Base-by-base conservation (phyloP, 2,329 filamentous ascomycete species). In the Cytospora mali region DNA sequence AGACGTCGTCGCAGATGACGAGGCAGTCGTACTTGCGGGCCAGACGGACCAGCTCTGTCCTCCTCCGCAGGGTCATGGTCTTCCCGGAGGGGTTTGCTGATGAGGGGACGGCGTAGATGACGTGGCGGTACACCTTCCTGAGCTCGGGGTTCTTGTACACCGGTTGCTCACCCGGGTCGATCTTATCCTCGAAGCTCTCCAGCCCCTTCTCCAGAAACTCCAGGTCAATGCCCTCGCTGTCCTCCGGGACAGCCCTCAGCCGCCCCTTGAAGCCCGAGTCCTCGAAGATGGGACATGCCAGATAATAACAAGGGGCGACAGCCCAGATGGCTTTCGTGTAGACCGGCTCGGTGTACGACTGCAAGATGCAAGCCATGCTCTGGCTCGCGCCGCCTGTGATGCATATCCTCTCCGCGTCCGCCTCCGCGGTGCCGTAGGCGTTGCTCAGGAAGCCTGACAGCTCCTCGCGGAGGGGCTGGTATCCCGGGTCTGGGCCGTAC, bases 1-100 rank as follows among this genome's bases (percentile, higher is more conserved):
- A 99, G 11, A 98, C 93, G 74, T 99, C 95, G 76, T 98, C 94
- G 55, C 86, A 86, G 29, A 97, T 82, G 61, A 97, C 76, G n/a
- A 98, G 82, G 7, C 91, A 92, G 73, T 98, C 88, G 73, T 89
- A 86, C 63, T 87, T 80, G 62, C 94, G 84, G 0, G 94, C 94
- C 7, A 97, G 76, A n/a, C 80, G 78, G 27, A 98, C 87, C 4
- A 98, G 81, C 13, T 79, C 79, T 66, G 87, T 77, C 4, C 95
- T 84, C 29, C 89, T 84, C 21, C 76, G 73, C 4, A 92, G 75
- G 16, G 88, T 87, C 88, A 96, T 94, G 3, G 91, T 93, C 71
- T 89, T 89, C 31, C 89, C 92, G 0, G 90, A 93, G 0, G 95
- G 95, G 71, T 98, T 98, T 55, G 91, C 87, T 74, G 93, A 96